These are phyloP conservation scores for Bullera alba DNA, from an alignment of 768 basidiomycete genomes.

Conservation along the genomic window DNA sequence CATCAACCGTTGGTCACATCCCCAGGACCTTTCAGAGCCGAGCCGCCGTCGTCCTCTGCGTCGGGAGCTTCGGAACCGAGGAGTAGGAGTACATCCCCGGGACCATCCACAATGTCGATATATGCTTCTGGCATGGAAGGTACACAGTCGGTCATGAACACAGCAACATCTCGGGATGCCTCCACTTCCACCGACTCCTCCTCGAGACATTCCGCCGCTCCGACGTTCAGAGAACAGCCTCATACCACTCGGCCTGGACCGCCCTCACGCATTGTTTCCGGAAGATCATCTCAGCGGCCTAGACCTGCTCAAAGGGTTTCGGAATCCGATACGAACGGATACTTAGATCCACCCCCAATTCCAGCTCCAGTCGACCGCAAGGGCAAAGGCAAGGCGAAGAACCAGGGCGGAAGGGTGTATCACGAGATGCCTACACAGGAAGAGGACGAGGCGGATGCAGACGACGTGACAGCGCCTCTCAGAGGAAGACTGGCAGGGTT, in stretches of 20 bases:
- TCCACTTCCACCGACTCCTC: conserved; percentile 17
- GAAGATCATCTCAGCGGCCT: background rate
- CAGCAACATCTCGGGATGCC: conserved; percentile 11
- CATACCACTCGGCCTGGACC: background rate
- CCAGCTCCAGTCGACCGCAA: conserved; percentile 3
- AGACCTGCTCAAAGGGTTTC: background rate
- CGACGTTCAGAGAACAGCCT: conserved; percentile 20
- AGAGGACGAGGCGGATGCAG: conserved; percentile 18
- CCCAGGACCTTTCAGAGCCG: conserved; percentile 5
- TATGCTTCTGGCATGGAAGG: conserved; percentile 33
- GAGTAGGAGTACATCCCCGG: conserved; percentile 24
- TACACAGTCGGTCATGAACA: conserved; percentile 8
- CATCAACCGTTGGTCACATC: background rate
- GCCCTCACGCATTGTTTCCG: background rate
- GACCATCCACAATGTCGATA: conserved; percentile 29
- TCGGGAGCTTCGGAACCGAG: conserved; percentile 7
- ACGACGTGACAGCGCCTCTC: conserved; percentile 2
- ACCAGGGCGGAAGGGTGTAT: conserved; percentile 24
- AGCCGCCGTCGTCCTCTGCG: conserved; percentile 10
- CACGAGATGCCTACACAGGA: conserved; percentile 18
- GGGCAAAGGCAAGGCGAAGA: conserved; percentile 28
- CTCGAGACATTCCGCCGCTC: background rate
- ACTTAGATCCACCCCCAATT: conserved; percentile 21
- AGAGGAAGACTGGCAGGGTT: conserved; percentile 1
- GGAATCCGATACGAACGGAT: too few species aligned